These are phyloP conservation scores for Cyclotella choctawhatcheeana DNA, from an alignment of 108 stramenopile species.

Conservation along the genomic window DNA sequence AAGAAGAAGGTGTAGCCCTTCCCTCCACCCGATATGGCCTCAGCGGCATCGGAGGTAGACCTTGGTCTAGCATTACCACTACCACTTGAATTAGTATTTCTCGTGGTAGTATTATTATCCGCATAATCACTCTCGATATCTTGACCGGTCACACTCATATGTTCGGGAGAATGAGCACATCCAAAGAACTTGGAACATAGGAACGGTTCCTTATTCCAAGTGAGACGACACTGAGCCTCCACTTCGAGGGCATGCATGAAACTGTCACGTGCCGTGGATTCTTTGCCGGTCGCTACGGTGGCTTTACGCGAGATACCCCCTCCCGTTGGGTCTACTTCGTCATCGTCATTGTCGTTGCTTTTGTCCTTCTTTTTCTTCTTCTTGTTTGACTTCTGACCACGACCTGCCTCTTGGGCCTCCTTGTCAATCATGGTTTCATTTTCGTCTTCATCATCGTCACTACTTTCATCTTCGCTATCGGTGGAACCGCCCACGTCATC, in stretches of 20 bases:
- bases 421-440: conserved; percentile 47
- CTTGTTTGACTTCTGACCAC: conserved; percentile 20
- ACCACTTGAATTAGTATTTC: no score
- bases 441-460: conserved; percentile 47
- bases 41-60: conserved; percentile 48
- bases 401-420: conserved; percentile 40
- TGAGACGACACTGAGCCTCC: conserved; percentile 85
- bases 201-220: conserved; percentile 83
- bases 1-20: conserved; percentile 89
- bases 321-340: conserved; percentile 36
- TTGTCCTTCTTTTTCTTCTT: conserved; percentile 30
- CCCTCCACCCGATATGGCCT: conserved; percentile 26
- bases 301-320: conserved; percentile 45
- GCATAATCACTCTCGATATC: not conserved
- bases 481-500: conserved; percentile 34
- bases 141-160: conserved; percentile 5
- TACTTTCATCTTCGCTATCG: conserved; percentile 45
- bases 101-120: conserved; percentile 17
- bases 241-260: conserved; percentile 95
- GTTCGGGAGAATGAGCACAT: conserved; percentile 40
- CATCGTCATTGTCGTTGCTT: conserved; percentile 5
- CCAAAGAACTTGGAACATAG: conserved; percentile 82
- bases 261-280: conserved; percentile 56
- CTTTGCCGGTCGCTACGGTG: conserved; percentile 36
- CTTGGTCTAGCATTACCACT: no score